phyloP scores from a whole-genome alignment of 163 green algal genomes.

The Smithsoniella earleae region DNA sequence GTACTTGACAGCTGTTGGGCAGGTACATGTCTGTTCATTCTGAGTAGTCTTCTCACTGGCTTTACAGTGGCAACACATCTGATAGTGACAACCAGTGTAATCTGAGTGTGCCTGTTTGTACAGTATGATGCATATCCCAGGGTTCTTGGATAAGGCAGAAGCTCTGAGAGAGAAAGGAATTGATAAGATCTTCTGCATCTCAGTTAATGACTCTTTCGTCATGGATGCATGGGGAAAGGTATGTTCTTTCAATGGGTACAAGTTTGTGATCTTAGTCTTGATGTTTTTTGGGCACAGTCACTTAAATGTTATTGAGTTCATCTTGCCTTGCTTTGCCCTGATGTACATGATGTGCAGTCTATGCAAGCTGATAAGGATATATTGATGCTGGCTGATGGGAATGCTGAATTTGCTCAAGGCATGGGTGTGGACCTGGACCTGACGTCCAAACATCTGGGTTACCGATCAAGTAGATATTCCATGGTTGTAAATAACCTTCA shows the following conservation, averaged over 20 bases:
- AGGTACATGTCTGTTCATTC: too few relatives aligned
- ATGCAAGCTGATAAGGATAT: slow-evolving; percentile 57
- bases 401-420: slow-evolving; percentile 78
- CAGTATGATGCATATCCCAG: slow-evolving; percentile 89
- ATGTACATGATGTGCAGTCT: too few relatives aligned
- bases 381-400: slow-evolving; percentile 91
- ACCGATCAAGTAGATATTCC: slow-evolving; percentile 74
- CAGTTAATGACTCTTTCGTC: slow-evolving; percentile 96
- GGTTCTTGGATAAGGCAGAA: slow-evolving; percentile 90
- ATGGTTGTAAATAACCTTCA: slow-evolving; percentile 82
- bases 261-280: too few relatives aligned
- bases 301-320: too few relatives aligned
- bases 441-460: slow-evolving; percentile 81
- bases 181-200: slow-evolving; percentile 82
- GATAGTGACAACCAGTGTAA: too few relatives aligned
- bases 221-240: slow-evolving; percentile 92
- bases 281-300: too few relatives aligned
- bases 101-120: background rate
- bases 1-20: too few relatives aligned
- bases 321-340: too few relatives aligned
- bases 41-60: too few relatives aligned
- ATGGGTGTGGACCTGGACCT: slow-evolving; percentile 93
- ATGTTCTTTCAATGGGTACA: too few relatives aligned
- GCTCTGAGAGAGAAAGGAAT: slow-evolving; percentile 79
- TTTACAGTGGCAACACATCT: too few relatives aligned